phyloP scores from a whole-genome alignment of 139 green algal species.

The Coelastrella sp. region DNA sequence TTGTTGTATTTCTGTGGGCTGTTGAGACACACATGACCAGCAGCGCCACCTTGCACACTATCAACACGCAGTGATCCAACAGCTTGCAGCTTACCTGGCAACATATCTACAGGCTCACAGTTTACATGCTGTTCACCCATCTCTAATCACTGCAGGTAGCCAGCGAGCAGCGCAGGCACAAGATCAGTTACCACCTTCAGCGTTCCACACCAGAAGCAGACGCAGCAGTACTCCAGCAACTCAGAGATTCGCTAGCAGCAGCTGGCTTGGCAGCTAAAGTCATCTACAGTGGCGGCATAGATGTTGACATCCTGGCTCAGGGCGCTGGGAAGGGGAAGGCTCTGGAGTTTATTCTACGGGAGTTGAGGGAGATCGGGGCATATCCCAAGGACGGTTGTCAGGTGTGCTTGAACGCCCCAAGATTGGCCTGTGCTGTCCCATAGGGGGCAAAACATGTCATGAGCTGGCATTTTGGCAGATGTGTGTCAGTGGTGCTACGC shows the following conservation, averaged over 20 bases:
- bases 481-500: no score
- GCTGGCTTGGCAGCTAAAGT: conserved; percentile 74
- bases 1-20: no score
- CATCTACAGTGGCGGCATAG: conserved; percentile 86
- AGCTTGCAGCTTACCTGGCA: no score
- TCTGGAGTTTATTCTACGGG: conserved; percentile 83
- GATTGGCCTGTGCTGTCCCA: no score
- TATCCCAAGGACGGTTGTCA: conserved; percentile 49
- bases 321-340: conserved; percentile 91
- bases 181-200: conserved; percentile 87
- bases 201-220: conserved; percentile 19
- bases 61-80: no score
- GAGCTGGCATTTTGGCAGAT: no score
- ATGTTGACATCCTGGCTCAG: conserved; percentile 89
- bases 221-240: conserved; percentile 58
- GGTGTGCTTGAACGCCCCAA: no score
- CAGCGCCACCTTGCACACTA: no score
- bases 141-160: conserved; percentile 63
- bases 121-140: no score
- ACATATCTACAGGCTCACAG: no score
- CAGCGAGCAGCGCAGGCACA: conserved; percentile 92
- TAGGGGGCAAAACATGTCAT: no score
- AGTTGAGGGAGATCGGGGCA: conserved; percentile 26
- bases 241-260: conserved; percentile 30
- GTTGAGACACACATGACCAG: no score